phyloP scores from a whole-genome alignment of 371 early-diverging fungal species.

The Haplosporangium sp. region DNA sequence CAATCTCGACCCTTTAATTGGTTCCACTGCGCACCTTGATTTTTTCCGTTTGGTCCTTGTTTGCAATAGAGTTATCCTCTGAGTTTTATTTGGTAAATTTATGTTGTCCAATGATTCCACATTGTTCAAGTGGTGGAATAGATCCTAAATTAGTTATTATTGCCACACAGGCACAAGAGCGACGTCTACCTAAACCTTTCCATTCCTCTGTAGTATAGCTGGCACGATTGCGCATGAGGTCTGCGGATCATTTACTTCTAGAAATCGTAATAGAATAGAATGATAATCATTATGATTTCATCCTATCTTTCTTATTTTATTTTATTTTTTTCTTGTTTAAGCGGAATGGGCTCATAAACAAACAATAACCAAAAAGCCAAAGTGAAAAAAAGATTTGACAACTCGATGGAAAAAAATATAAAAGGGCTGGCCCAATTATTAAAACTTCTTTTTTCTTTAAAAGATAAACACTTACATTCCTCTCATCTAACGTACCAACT shows the following conservation, averaged over 20 bases:
- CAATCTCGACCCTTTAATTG: not conserved
- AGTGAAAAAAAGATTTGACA: too few species aligned
- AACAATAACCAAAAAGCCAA: not conserved
- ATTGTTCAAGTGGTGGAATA: not conserved
- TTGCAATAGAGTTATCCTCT: not conserved
- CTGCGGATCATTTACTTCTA: too few species aligned
- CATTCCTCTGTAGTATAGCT: not conserved
- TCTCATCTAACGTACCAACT: too few species aligned
- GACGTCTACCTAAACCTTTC: not conserved
- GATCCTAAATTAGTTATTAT: not conserved
- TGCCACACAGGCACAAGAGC: not conserved
- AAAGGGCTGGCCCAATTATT: not conserved
- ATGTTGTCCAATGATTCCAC: too few species aligned
- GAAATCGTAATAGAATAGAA: too few species aligned
- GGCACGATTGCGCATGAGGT: too few species aligned
- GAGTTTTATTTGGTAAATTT: not conserved
- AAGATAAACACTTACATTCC: not conserved
- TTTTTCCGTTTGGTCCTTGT: not conserved
- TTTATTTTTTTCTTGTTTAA: too few species aligned
- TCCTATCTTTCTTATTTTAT: too few species aligned
- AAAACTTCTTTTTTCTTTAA: too few species aligned
- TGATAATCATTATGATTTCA: too few species aligned
- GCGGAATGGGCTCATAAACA: not conserved
- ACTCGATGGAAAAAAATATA: not conserved
- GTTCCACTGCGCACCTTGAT: not conserved